Conservation (phyloP, 2,329 filamentous ascomycete genomes). For the Colletotrichum karsti region DNA sequence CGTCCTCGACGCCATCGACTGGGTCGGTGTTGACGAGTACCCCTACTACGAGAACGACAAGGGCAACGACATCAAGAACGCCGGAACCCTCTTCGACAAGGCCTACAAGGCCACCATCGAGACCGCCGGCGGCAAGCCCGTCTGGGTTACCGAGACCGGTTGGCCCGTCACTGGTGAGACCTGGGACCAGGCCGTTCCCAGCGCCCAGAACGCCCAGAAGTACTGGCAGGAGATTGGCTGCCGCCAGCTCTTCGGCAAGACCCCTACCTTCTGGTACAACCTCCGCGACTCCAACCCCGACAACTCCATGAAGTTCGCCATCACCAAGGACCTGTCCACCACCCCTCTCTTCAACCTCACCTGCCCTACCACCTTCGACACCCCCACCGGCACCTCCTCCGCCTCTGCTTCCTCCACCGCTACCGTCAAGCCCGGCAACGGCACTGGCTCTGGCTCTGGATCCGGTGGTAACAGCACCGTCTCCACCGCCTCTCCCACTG, state of each 20-base stretch:
- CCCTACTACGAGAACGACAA: constrained; percentile 71
- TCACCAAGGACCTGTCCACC: constrained; percentile 62
- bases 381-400: constrained; percentile 36
- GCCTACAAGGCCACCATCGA: constrained; percentile 53
- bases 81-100: constrained; percentile 61
- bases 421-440: constrained; percentile 23
- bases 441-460: constrained; percentile 20
- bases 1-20: constrained; percentile 71
- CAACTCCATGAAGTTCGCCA: constrained; percentile 66
- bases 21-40: constrained; percentile 71
- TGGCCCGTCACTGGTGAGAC: constrained; percentile 67
- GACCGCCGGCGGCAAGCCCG: constrained; percentile 59
- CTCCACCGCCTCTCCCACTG: constrained; percentile 24
- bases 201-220: constrained; percentile 65
- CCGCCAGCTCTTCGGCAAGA: constrained; percentile 62
- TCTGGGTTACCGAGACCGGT: constrained; percentile 73
- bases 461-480: constrained; percentile 31
- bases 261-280: constrained; percentile 69
- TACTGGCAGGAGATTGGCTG: constrained; percentile 73
- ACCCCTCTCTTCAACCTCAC: constrained; percentile 61
- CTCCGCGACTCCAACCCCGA: constrained; percentile 69
- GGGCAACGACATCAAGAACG: constrained; percentile 64
- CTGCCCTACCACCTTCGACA: constrained; percentile 56
- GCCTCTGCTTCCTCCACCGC: constrained; percentile 30
- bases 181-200: constrained; percentile 64